Evolutionary conservation across 2,329 filamentous ascomycete genomes (phyloP).

Genomic region (Trichoderma brevicompactum): DNA sequence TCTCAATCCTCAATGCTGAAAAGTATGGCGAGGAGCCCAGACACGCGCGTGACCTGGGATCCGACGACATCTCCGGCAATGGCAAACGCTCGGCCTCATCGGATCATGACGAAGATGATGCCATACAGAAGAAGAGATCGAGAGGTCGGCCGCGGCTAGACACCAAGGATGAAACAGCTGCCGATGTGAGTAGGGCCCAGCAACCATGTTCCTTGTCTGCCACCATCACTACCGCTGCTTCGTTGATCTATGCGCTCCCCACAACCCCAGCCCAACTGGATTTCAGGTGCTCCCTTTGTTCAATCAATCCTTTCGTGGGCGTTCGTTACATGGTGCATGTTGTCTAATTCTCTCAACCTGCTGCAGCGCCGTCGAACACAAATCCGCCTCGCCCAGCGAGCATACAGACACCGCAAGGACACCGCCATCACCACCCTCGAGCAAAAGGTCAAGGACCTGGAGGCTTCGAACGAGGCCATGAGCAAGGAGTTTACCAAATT

Average conservation of each 20-base stretch:
- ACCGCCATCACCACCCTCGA: slow-evolving; percentile 76
- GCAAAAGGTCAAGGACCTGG: slow-evolving; percentile 69
- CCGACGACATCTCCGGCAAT: neutral
- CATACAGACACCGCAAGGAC: slow-evolving; percentile 85
- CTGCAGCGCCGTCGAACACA: slow-evolving; percentile 77
- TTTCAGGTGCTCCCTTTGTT: too few species aligned
- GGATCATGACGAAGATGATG: slow-evolving; percentile 44
- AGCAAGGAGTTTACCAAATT: slow-evolving; percentile 70
- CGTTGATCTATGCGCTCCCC: neutral
- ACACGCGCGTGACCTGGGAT: neutral
- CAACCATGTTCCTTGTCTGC: neutral
- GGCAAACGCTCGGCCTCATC: slow-evolving; percentile 35
- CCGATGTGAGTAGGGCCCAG: slow-evolving; percentile 65
- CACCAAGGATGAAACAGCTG: slow-evolving; percentile 75
- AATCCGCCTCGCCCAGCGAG: slow-evolving; percentile 82
- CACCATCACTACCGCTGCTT: neutral
- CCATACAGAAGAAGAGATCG: slow-evolving; percentile 61
- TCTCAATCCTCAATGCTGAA: slow-evolving; percentile 28
- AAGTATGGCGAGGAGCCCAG: slow-evolving; percentile 19
- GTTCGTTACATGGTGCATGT: neutral
- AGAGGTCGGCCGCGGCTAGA: slow-evolving; percentile 77
- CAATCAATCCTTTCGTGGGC: too few species aligned
- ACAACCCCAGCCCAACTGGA: too few species aligned
- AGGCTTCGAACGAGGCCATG: slow-evolving; percentile 73
- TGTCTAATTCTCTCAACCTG: slow-evolving; percentile 33